Evolutionary conservation across 2,329 filamentous ascomycete genomes (phyloP).

Genomic region (Colletotrichum orbiculare): DNA sequence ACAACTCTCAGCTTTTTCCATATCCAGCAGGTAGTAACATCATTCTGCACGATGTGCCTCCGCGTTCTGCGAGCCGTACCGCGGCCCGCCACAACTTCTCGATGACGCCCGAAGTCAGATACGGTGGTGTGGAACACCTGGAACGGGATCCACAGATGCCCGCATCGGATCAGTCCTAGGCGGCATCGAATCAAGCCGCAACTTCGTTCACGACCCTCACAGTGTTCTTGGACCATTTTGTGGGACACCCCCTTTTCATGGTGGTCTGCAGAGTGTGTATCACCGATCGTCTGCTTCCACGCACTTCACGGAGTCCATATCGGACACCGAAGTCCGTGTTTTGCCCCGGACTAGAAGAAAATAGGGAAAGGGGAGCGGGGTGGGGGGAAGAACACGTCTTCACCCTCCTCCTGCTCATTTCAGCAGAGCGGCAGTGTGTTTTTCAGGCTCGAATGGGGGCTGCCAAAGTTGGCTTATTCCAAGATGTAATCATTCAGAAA

Average conservation of each 20-base stretch:
- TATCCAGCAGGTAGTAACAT: too few species aligned
- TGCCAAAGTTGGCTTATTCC: background rate
- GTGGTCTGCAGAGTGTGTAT: background rate
- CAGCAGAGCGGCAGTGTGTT: background rate
- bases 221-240: slow-evolving; percentile 26
- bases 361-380: too few species aligned
- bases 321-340: slow-evolving; percentile 12
- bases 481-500: background rate
- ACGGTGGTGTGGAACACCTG: background rate
- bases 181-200: background rate
- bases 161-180: slow-evolving; percentile 9
- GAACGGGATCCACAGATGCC: slow-evolving; percentile 2
- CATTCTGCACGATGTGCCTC: too few species aligned
- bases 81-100: too few species aligned
- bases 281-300: background rate
- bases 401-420: background rate
- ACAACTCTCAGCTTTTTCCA: too few species aligned
- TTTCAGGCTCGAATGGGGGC: background rate
- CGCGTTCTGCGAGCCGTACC: too few species aligned
- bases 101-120: too few species aligned
- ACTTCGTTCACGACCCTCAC: slow-evolving; percentile 12
- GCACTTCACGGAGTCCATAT: background rate
- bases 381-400: background rate
- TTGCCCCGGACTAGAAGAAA: too few species aligned
- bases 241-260: slow-evolving; percentile 12